Evolutionary conservation across 2,329 filamentous ascomycete genomes (phyloP).

Genomic region (Torrubiella hemipterigena): DNA sequence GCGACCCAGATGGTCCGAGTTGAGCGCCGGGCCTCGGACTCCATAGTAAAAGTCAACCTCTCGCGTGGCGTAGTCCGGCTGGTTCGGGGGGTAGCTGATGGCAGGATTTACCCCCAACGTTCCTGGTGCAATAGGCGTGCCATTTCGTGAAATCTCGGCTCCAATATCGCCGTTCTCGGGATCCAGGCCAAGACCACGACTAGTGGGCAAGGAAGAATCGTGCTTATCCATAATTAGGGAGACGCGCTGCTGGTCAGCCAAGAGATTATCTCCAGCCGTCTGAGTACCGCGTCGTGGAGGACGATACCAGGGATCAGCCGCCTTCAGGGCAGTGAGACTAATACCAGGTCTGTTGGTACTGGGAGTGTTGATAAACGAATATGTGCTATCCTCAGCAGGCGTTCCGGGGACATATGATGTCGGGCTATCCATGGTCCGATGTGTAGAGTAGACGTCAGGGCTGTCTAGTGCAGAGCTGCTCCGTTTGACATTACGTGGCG

Average conservation of each 20-base stretch:
- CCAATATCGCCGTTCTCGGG: slow-evolving; percentile 28
- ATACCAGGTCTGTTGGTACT: slow-evolving; percentile 32
- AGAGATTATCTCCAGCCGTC: slow-evolving; percentile 32
- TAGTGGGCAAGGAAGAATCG: slow-evolving; percentile 22
- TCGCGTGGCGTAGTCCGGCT: slow-evolving; percentile 80
- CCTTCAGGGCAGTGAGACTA: slow-evolving; percentile 34
- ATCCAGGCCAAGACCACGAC: slow-evolving; percentile 8
- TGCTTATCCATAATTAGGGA: slow-evolving; percentile 20
- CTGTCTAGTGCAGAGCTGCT: slow-evolving; percentile 45
- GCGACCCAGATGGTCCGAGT: slow-evolving; percentile 66
- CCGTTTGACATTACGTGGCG: slow-evolving; percentile 30
- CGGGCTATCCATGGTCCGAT: slow-evolving; percentile 42
- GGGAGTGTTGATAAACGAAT: slow-evolving; percentile 57
- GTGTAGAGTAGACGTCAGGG: slow-evolving; percentile 31
- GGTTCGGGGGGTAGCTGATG: slow-evolving; percentile 36
- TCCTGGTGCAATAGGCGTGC: slow-evolving; percentile 24
- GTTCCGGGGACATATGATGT: slow-evolving; percentile 64
- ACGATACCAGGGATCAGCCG: slow-evolving; percentile 75
- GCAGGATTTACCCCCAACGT: slow-evolving; percentile 10
- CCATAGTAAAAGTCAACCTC: slow-evolving; percentile 98
- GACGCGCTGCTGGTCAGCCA: slow-evolving; percentile 17
- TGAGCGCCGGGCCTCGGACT: slow-evolving; percentile 76
- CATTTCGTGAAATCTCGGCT: slow-evolving; percentile 26
- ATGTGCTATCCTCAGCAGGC: slow-evolving; percentile 55
- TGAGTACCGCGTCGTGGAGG: slow-evolving; percentile 63